These are phyloP conservation scores for Begonia fuchsioides DNA, from an alignment of 306 rosid genomes.

Conservation along the genomic window DNA sequence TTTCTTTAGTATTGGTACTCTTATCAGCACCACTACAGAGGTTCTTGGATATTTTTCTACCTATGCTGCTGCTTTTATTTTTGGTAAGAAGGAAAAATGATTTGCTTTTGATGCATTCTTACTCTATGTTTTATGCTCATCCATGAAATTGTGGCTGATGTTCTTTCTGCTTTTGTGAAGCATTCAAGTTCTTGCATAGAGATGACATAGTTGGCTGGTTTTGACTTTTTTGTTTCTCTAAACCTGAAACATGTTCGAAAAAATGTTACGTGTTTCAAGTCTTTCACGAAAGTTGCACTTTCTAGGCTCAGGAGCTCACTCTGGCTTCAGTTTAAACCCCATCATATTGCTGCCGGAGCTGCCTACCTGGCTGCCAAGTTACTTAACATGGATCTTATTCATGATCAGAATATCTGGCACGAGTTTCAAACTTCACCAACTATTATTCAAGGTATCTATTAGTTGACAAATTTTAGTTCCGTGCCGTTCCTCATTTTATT, in stretches of 20 bases:
- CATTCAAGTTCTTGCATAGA: constrained; percentile 30
- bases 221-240: constrained; percentile 25
- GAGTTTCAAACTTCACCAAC: constrained; percentile 86
- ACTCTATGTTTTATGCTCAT: constrained; percentile 18
- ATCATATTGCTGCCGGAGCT: constrained; percentile 97
- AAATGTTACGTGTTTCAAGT: constrained; percentile 4
- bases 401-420: constrained; percentile 61
- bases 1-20: constrained; percentile 68
- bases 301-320: constrained; percentile 93
- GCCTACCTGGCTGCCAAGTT: constrained; percentile 77
- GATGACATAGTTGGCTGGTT: constrained; percentile 58
- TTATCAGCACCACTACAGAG: constrained; percentile 85
- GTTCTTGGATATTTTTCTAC: constrained; percentile 89
- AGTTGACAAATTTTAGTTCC: neutral
- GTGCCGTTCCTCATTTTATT: too few species aligned
- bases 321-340: constrained; percentile 96
- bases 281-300: constrained; percentile 9
- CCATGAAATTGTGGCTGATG: constrained; percentile 27
- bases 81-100: constrained; percentile 71
- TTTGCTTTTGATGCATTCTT: constrained; percentile 27
- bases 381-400: constrained; percentile 60
- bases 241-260: constrained; percentile 12
- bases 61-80: constrained; percentile 96
- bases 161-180: constrained; percentile 36
- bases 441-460: constrained; percentile 62